These are phyloP conservation scores for Coprinopsis marcescibilis DNA, from an alignment of 768 basidiomycete species.

Conservation along the genomic window DNA sequence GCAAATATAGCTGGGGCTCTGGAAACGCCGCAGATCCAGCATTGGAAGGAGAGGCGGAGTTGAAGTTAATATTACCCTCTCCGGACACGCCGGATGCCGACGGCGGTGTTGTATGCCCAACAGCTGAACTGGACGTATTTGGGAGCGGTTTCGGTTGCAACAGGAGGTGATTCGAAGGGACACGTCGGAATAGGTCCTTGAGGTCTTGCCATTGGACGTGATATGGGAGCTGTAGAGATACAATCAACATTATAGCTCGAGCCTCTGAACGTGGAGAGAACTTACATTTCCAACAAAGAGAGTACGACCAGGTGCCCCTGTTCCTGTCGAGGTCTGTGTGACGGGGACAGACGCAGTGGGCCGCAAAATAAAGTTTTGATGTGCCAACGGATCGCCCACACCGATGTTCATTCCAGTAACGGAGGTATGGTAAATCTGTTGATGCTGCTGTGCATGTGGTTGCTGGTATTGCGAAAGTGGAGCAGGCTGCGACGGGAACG, in stretches of 20 bases:
- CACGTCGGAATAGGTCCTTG: constrained; percentile 91
- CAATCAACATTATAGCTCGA: constrained; percentile 1
- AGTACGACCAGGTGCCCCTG: constrained; percentile 35
- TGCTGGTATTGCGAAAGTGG: constrained; percentile 2
- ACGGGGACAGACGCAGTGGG: too few relatives aligned
- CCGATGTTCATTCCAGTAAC: too few relatives aligned
- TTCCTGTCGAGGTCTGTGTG: too few relatives aligned
- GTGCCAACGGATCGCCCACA: too few relatives aligned
- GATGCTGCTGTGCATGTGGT: constrained; percentile 8
- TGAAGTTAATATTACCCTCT: background rate
- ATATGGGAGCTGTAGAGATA: constrained; percentile 80
- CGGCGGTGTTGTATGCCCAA: too few relatives aligned
- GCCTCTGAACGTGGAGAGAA: constrained; percentile 8
- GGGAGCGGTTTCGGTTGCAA: too few relatives aligned
- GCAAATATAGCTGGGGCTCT: background rate
- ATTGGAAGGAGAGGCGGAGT: background rate
- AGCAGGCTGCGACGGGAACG: background rate
- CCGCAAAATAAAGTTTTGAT: too few relatives aligned
- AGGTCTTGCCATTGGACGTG: constrained; percentile 98
- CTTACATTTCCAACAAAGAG: constrained; percentile 88
- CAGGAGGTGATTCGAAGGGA: constrained; percentile 1
- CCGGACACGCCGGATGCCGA: too few relatives aligned
- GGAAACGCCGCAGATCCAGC: background rate
- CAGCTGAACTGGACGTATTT: too few relatives aligned
- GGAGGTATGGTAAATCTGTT: constrained; percentile 2